Conservation (phyloP, 352 stramenopile species). For the Nannochloropsis limnetica region DNA sequence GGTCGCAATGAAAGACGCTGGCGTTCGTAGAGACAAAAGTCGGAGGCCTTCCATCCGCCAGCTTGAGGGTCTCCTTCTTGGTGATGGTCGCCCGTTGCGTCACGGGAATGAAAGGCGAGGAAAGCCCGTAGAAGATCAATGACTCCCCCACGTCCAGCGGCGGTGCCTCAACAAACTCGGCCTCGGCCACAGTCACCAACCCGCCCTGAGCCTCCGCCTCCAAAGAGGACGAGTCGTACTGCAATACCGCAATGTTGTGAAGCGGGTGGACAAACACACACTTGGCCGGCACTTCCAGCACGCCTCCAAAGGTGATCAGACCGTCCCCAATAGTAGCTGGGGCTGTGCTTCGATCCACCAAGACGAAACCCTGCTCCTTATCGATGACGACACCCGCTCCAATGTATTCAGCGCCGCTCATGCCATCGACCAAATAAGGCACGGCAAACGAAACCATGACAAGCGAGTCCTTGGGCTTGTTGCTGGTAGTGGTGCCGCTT, state of each 20-base stretch:
- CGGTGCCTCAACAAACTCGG: slow-evolving; percentile 23
- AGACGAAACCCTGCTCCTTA: slow-evolving; percentile 66
- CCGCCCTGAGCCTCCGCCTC: slow-evolving; percentile 8
- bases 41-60: neutral
- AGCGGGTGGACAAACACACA: slow-evolving; percentile 80
- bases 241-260: slow-evolving; percentile 76
- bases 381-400: slow-evolving; percentile 77
- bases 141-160: slow-evolving; percentile 48
- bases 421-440: slow-evolving; percentile 72
- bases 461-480: slow-evolving; percentile 44
- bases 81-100: slow-evolving; percentile 43
- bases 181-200: slow-evolving; percentile 37
- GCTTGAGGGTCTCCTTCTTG: slow-evolving; percentile 40
- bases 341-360: slow-evolving; percentile 81
- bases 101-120: slow-evolving; percentile 57
- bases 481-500: slow-evolving; percentile 5
- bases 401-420: slow-evolving; percentile 73
- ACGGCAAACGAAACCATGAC: slow-evolving; percentile 82
- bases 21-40: neutral
- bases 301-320: slow-evolving; percentile 74
- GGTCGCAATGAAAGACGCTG: slow-evolving; percentile 32
- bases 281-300: slow-evolving; percentile 69
- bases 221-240: slow-evolving; percentile 66
- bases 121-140: slow-evolving; percentile 74
- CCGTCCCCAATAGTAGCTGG: slow-evolving; percentile 74